phyloP scores from a whole-genome alignment of 2,329 filamentous ascomycete species.

The Ceratocystis ficicola region DNA sequence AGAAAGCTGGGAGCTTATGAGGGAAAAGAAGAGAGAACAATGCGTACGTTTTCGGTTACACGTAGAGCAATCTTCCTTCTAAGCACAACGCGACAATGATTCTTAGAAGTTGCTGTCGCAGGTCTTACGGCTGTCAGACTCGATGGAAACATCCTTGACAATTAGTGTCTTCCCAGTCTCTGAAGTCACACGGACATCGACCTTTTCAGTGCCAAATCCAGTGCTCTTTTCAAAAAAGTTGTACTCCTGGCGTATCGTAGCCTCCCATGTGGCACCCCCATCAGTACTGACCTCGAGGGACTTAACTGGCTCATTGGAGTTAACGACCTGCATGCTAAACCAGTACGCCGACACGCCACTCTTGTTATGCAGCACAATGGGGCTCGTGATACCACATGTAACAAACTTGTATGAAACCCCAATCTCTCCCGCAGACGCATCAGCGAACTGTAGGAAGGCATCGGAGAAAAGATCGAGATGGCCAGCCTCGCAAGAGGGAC shows the following conservation, averaged over 20 bases:
- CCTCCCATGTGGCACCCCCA: constrained; percentile 45
- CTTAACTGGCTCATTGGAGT: constrained; percentile 44
- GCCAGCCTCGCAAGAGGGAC: constrained; percentile 32
- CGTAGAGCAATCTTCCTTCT: not conserved
- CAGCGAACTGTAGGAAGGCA: constrained; percentile 32
- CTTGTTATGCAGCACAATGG: constrained; percentile 36
- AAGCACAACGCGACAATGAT: not conserved
- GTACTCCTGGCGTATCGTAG: constrained; percentile 42
- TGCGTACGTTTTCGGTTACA: no score
- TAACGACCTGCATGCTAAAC: constrained; percentile 46
- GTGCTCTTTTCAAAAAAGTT: constrained; percentile 51
- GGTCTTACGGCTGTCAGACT: constrained; percentile 27
- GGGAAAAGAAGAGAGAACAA: no score
- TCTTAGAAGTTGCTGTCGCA: constrained; percentile 29
- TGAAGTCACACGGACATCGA: constrained; percentile 46
- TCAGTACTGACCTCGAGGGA: constrained; percentile 50
- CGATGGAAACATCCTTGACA: constrained; percentile 40
- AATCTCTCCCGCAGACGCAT: constrained; percentile 30
- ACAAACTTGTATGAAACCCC: constrained; percentile 31
- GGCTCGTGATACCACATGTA: constrained; percentile 33
- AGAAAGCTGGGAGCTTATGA: no score
- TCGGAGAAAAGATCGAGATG: constrained; percentile 37
- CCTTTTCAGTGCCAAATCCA: constrained; percentile 43
- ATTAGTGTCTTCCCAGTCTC: constrained; percentile 38
- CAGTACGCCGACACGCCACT: constrained; percentile 34